Conservation (phyloP, 768 basidiomycete species). For the Stropharia rugosoannulata region DNA sequence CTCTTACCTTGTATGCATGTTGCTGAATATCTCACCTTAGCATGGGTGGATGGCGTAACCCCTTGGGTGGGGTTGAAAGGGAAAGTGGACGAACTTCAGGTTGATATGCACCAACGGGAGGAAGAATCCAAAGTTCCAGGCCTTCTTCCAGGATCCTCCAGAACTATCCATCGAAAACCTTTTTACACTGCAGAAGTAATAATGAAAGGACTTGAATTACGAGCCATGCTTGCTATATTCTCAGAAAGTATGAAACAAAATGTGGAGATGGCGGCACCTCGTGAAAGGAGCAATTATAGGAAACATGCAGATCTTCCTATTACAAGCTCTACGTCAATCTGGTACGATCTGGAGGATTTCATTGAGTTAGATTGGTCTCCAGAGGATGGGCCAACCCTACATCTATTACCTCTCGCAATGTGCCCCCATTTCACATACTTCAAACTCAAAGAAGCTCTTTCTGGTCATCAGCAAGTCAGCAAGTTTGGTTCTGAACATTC, state of each 20-base stretch:
- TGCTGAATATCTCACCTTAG: constrained; percentile 24
- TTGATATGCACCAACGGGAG: constrained; percentile 90
- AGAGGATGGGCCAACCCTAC: constrained; percentile 52
- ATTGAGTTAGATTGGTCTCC: constrained; percentile 73
- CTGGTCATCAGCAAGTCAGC: constrained; percentile 43
- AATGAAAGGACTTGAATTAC: constrained; percentile 72
- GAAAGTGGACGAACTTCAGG: constrained; percentile 75
- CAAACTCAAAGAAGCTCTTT: constrained; percentile 51
- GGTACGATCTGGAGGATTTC: constrained; percentile 84
- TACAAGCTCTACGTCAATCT: constrained; percentile 47
- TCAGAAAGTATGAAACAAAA: constrained; percentile 64
- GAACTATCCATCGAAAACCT: constrained; percentile 70
- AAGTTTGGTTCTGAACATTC: constrained; percentile 89
- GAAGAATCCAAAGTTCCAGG: constrained; percentile 70
- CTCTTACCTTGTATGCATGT: neutral
- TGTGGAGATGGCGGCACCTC: constrained; percentile 47
- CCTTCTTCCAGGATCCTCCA: constrained; percentile 53
- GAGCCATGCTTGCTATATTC: constrained; percentile 78
- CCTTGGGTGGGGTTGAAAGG: constrained; percentile 86
- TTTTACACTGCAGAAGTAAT: constrained; percentile 89
- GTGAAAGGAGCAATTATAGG: constrained; percentile 48
- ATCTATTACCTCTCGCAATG: constrained; percentile 68
- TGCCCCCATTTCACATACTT: constrained; percentile 87
- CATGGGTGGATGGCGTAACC: constrained; percentile 78
- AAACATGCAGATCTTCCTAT: constrained; percentile 42